Conservation (phyloP, 495 filamentous ascomycete genomes). For the Penicillium coffeae region DNA sequence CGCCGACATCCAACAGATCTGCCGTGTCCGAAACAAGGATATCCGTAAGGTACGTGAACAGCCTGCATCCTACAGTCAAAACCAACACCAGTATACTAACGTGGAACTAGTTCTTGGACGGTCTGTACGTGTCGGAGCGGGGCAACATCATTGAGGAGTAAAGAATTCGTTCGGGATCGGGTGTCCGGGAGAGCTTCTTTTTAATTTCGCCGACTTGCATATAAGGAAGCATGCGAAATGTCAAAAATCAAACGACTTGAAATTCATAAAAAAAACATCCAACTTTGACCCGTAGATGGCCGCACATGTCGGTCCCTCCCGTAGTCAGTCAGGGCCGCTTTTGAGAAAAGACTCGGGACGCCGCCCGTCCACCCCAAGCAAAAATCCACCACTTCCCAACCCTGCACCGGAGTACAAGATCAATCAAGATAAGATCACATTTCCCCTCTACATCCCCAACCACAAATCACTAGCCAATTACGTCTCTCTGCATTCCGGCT, state of each 20-base stretch:
- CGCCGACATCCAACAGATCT: conserved; percentile 99
- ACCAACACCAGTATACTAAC: conserved; percentile 19
- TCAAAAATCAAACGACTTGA: conserved; percentile 43
- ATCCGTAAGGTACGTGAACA: conserved; percentile 82
- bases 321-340: too few relatives aligned
- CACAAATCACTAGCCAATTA: background rate
- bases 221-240: conserved; percentile 42
- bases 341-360: too few relatives aligned
- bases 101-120: conserved; percentile 84
- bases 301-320: too few relatives aligned
- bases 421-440: too few relatives aligned
- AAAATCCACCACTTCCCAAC: too few relatives aligned
- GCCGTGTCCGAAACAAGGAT: conserved; percentile 99
- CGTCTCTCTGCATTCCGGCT: background rate
- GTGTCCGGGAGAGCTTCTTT: conserved; percentile 42
- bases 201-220: conserved; percentile 46
- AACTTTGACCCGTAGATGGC: background rate
- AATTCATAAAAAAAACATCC: conserved; percentile 17
- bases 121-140: conserved; percentile 98
- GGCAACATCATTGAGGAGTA: conserved; percentile 81
- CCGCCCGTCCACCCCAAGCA: too few relatives aligned
- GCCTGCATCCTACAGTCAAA: background rate
- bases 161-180: conserved; percentile 38
- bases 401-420: too few relatives aligned
- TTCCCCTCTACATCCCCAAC: background rate